These are phyloP conservation scores for Sporothrix brasiliensis DNA, from an alignment of 2,329 filamentous ascomycete species.

Conservation along the genomic window DNA sequence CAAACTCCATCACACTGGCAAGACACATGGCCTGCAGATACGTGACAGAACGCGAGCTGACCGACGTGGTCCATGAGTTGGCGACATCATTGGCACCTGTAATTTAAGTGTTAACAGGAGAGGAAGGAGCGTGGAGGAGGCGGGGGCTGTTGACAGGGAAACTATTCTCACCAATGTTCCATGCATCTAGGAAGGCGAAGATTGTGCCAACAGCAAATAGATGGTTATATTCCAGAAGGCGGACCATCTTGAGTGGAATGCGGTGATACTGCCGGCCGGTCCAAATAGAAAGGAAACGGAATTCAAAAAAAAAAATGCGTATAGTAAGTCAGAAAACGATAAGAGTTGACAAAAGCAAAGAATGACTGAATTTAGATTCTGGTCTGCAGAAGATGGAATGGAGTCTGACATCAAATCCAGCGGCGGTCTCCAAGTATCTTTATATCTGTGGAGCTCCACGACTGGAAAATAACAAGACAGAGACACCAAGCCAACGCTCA, in stretches of 20 bases:
- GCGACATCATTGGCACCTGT: constrained; percentile 66
- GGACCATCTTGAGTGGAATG: constrained; percentile 14
- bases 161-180: constrained; percentile 59
- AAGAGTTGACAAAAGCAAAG: neutral
- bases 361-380: neutral
- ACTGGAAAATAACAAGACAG: neutral
- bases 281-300: neutral
- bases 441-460: neutral
- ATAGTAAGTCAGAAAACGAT: neutral
- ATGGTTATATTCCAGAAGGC: constrained; percentile 27
- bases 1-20: constrained; percentile 63
- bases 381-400: neutral
- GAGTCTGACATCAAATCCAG: neutral
- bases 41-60: constrained; percentile 68
- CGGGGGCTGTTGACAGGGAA: too few species aligned
- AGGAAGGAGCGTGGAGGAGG: neutral
- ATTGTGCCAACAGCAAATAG: constrained; percentile 47
- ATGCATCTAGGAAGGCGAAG: constrained; percentile 68
- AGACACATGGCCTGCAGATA: constrained; percentile 63
- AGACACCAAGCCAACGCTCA: neutral
- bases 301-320: neutral
- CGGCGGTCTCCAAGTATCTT: neutral
- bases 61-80: constrained; percentile 75
- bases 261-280: neutral
- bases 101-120: neutral